Evolutionary conservation across 768 basidiomycete genomes (phyloP), one percentile per base, ranked within the genome.

Genomic region (Amanita exitialis): DNA sequence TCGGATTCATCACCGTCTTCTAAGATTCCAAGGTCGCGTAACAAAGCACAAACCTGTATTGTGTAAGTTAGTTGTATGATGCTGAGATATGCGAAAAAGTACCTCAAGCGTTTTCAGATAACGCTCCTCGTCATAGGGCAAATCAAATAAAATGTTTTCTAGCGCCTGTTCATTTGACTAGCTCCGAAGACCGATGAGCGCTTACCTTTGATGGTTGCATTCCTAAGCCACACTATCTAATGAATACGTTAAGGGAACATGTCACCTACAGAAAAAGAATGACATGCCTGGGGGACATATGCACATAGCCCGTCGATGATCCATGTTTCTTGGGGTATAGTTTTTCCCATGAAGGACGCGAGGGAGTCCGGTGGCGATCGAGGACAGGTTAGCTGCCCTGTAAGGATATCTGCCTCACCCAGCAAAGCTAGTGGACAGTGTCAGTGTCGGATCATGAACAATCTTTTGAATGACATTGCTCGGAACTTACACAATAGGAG

Each of bases 1-100:
- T 92, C 90, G 0, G 88, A 81, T 57, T 87, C 82, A 57, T 92
- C 90, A 1, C 90, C 88, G 58, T 92, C 90, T 61, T 92, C 90
- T 13, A 93, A 69, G 50, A 92, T 90, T 45, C 81, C 77, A 30
- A 93, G 70, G 59, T 93, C 90, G 50, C 72, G 77, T 18, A 83
- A 68, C 18, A 93, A 70, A 1, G 89, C 87, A 54, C 75, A 78
- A n/a, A 66, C 74, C 75, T 77, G 53, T 56, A 61, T 23, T 59
- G 48, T 13, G 25, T 64, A 62, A 58, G 73, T 38, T 25, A 38
- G 16, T 20, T n/a, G 8, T 12, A n/a, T 25, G 18, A 10, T 8
- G 15, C n/a, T 18, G 16, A 36, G 20, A 20, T n/a, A 16, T 21
- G 18, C 16, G 35, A 21, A 36, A 9, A 52, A 76, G 12, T 6